Conservation (phyloP, 2,329 filamentous ascomycete genomes). For the Trichophyton benhamiae region DNA sequence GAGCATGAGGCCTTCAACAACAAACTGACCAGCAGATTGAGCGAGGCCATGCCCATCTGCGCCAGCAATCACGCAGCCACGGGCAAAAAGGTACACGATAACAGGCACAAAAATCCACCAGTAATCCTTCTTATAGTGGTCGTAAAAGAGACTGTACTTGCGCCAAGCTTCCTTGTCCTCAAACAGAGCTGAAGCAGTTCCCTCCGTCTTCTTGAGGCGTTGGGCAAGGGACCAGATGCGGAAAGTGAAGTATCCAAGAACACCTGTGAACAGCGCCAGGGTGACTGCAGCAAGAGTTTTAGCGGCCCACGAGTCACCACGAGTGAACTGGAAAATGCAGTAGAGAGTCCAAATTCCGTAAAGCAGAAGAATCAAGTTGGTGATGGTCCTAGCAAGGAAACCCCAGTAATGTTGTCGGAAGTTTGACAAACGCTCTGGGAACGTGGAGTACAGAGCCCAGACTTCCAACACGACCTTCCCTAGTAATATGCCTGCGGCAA, state of each 20-base stretch:
- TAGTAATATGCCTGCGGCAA: constrained; percentile 74
- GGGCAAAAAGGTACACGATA: constrained; percentile 82
- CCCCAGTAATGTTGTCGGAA: constrained; percentile 98
- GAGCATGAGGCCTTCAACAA: constrained; percentile 71
- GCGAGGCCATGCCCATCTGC: constrained; percentile 73
- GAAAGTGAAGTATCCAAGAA: constrained; percentile 73
- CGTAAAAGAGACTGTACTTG: constrained; percentile 96
- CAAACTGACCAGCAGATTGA: constrained; percentile 67
- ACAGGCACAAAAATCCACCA: constrained; percentile 94
- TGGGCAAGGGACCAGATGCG: constrained; percentile 68
- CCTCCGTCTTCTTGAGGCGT: constrained; percentile 61
- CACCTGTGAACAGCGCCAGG: constrained; percentile 62
- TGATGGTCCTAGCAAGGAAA: constrained; percentile 76
- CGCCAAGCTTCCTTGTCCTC: constrained; percentile 84
- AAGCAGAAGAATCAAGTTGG: constrained; percentile 75
- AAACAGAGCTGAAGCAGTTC: constrained; percentile 61
- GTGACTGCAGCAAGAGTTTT: constrained; percentile 74
- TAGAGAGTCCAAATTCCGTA: constrained; percentile 95
- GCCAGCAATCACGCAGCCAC: constrained; percentile 73
- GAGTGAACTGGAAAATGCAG: constrained; percentile 89
- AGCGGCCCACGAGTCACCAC: constrained; percentile 88
- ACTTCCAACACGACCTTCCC: constrained; percentile 83
- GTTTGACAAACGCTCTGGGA: constrained; percentile 63
- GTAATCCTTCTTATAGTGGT: constrained; percentile 83
- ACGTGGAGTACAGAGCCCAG: constrained; percentile 80